Conservation (phyloP, 2,329 filamentous ascomycete species). For the Aspergillus sojae region DNA sequence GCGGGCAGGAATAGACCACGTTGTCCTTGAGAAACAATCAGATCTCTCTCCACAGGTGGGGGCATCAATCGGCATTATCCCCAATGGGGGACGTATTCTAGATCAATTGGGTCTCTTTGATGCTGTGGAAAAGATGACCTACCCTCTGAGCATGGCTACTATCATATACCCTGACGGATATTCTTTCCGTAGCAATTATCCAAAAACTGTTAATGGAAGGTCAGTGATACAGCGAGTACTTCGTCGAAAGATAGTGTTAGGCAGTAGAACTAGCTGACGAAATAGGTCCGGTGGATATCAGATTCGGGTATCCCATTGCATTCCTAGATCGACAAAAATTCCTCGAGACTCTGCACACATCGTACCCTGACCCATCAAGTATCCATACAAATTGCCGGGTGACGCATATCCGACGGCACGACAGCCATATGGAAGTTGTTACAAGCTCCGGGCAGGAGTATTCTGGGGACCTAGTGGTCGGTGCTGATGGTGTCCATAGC, state of each 20-base stretch:
- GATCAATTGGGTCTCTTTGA: conserved; percentile 53
- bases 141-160: conserved; percentile 3
- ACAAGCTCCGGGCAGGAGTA: background rate
- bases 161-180: conserved; percentile 8
- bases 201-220: conserved; percentile 1
- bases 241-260: background rate
- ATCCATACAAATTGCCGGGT: conserved; percentile 2
- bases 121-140: conserved; percentile 27
- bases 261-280: background rate
- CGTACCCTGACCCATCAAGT: background rate
- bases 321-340: conserved; percentile 17
- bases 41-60: conserved; percentile 46
- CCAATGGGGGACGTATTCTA: conserved; percentile 50
- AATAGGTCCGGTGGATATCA: background rate
- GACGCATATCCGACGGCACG: background rate
- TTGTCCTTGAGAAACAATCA: conserved; percentile 49
- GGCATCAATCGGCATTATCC: conserved; percentile 51
- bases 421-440: background rate
- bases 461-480: conserved; percentile 4
- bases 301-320: conserved; percentile 14
- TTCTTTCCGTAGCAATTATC: background rate
- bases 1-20: conserved; percentile 48
- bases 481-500: conserved; percentile 14
- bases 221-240: background rate
- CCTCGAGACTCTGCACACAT: conserved; percentile 10